A percentile compares a stretch with the other conserved stretches of the same genome.
Conservation (phyloP, 768 basidiomycete genomes). For the Phaffia tasmanica region DNA sequence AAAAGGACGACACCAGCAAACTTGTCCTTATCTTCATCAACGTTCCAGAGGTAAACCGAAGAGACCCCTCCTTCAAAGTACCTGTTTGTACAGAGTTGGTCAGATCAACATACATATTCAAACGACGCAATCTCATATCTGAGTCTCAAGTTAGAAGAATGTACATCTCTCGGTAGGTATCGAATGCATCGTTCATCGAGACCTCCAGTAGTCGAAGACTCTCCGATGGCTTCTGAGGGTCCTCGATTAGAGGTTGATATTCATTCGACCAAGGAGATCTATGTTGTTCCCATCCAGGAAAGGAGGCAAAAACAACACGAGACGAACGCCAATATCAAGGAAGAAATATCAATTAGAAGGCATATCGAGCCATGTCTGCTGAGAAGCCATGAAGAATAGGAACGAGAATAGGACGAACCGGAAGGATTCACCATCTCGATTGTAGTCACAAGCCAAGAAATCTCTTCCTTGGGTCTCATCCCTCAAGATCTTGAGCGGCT, state of each 20-base stretch:
- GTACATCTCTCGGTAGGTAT: slow-evolving; percentile 90
- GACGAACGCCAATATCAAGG: background rate
- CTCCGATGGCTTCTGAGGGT: slow-evolving; percentile 72
- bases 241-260: slow-evolving; percentile 79
- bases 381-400: background rate
- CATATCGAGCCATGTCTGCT: background rate
- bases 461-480: slow-evolving; percentile 67
- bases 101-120: background rate
- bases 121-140: background rate
- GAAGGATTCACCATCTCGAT: slow-evolving; percentile 62
- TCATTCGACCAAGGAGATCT: slow-evolving; percentile 99
- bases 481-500: slow-evolving; percentile 69
- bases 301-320: background rate
- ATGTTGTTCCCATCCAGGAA: slow-evolving; percentile 22
- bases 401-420: background rate
- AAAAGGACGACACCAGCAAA: slow-evolving; percentile 94
- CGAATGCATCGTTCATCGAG: slow-evolving; percentile 88
- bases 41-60: slow-evolving; percentile 94
- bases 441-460: slow-evolving; percentile 88
- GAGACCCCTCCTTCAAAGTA: slow-evolving; percentile 98
- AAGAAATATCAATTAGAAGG: background rate
- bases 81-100: slow-evolving; percentile 39
- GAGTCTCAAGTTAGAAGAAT: slow-evolving; percentile 28
- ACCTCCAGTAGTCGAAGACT: slow-evolving; percentile 85
- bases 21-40: slow-evolving; percentile 68